Evolutionary conservation across 805 yeast genomes (phyloP).

Genomic region (Pichia eremophila): DNA sequence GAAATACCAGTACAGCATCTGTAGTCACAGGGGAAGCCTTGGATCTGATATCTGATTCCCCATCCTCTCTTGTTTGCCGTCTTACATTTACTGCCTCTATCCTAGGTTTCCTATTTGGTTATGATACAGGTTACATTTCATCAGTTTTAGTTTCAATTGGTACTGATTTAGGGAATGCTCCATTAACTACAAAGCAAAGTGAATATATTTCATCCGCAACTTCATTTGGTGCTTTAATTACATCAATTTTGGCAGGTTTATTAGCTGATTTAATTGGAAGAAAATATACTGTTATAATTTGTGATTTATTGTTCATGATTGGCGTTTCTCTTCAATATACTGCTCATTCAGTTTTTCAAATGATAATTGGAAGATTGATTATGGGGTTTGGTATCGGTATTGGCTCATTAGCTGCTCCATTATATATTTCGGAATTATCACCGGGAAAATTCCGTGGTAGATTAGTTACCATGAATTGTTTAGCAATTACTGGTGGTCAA

Average conservation of each 20-base stretch:
- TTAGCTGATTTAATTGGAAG: slow-evolving; percentile 42
- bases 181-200: slow-evolving; percentile 65
- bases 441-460: slow-evolving; percentile 45
- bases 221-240: slow-evolving; percentile 45
- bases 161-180: slow-evolving; percentile 37
- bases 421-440: slow-evolving; percentile 44
- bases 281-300: slow-evolving; percentile 34
- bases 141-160: slow-evolving; percentile 46
- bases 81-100: slow-evolving; percentile 29
- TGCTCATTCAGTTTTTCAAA: slow-evolving; percentile 36
- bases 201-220: slow-evolving; percentile 52
- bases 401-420: slow-evolving; percentile 46
- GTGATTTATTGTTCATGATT: slow-evolving; percentile 37
- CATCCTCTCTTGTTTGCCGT: slow-evolving; percentile 1
- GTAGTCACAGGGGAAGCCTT: neutral
- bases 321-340: slow-evolving; percentile 41
- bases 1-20: neutral
- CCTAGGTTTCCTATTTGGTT: slow-evolving; percentile 53
- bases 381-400: slow-evolving; percentile 49
- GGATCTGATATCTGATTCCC: neutral
- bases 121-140: slow-evolving; percentile 52
- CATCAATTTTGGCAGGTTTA: slow-evolving; percentile 40
- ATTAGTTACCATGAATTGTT: slow-evolving; percentile 41
- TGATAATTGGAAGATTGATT: slow-evolving; percentile 43
- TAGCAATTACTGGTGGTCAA: slow-evolving; percentile 51